Percentiles rank a stretch among this genome's conserved stretches.
phyloP scores from a whole-genome alignment of 257 asterid species.

The Fraxinus cuspidata region DNA sequence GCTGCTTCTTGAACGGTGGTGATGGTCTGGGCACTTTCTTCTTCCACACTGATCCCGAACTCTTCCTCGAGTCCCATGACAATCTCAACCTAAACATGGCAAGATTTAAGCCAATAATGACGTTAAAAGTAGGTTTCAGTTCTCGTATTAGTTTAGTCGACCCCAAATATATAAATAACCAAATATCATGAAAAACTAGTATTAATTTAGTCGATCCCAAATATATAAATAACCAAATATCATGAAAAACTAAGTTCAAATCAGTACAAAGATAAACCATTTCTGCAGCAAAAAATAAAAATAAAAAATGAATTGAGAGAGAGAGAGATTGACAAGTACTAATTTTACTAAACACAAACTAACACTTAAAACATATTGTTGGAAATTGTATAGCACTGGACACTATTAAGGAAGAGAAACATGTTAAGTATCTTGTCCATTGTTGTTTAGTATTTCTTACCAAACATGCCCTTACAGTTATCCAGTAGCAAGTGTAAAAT shows the following conservation, averaged over 20 bases:
- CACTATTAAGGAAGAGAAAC: neutral
- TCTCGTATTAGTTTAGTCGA: neutral
- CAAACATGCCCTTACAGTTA: neutral
- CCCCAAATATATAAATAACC: neutral
- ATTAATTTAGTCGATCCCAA: neutral
- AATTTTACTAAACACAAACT: neutral
- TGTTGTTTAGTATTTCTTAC: neutral
- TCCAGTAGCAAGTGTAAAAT: neutral
- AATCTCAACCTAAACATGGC: slow-evolving; percentile 67
- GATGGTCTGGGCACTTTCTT: slow-evolving; percentile 90
- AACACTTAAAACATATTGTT: neutral
- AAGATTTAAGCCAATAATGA: neutral
- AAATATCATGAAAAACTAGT: neutral
- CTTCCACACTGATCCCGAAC: slow-evolving; percentile 86
- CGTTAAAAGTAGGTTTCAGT: neutral
- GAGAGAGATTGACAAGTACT: neutral
- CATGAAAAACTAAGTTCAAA: neutral
- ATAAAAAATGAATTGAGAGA: too few species aligned
- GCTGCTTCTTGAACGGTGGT: slow-evolving; percentile 92
- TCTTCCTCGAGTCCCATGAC: slow-evolving; percentile 98
- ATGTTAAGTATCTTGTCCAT: neutral
- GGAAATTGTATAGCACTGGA: neutral
- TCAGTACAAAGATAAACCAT: neutral
- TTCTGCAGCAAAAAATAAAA: neutral
- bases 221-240: neutral